Evolutionary conservation across 148 eudicot genomes (phyloP).

Genomic region (Persicaria maculosa): DNA sequence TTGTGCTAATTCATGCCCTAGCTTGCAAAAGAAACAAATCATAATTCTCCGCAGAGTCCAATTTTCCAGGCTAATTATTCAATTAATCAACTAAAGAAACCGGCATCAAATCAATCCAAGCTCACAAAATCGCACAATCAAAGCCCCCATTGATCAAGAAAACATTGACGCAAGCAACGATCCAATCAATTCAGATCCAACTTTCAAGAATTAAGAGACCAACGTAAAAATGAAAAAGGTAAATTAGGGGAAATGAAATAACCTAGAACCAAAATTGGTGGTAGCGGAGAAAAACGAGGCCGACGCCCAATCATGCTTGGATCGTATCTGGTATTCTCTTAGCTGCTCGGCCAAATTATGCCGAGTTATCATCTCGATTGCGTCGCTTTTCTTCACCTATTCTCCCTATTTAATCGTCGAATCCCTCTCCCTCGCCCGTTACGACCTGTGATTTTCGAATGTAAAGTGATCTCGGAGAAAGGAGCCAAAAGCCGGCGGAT

Average conservation of each 20-base stretch:
- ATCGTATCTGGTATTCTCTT: conserved; percentile 85
- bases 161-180: not conserved
- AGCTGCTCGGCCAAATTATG: conserved; percentile 92
- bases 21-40: not conserved
- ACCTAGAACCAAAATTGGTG: conserved; percentile 66
- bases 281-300: conserved; percentile 72
- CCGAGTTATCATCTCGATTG: conserved; percentile 63
- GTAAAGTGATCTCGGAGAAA: conserved; percentile 1
- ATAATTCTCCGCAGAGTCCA: not conserved
- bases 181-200: not conserved
- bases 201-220: not conserved
- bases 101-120: not conserved
- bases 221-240: not conserved
- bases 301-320: conserved; percentile 84
- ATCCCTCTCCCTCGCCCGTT: conserved; percentile 8
- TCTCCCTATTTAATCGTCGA: conserved; percentile 10
- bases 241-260: conserved; percentile 16
- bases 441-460: not conserved
- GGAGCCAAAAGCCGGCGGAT: not conserved
- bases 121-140: not conserved
- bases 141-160: not conserved
- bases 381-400: conserved; percentile 7
- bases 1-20: not conserved
- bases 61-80: not conserved
- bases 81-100: not conserved